Conservation (phyloP, 169 alveolate species). For the Plasmodium fragile region DNA sequence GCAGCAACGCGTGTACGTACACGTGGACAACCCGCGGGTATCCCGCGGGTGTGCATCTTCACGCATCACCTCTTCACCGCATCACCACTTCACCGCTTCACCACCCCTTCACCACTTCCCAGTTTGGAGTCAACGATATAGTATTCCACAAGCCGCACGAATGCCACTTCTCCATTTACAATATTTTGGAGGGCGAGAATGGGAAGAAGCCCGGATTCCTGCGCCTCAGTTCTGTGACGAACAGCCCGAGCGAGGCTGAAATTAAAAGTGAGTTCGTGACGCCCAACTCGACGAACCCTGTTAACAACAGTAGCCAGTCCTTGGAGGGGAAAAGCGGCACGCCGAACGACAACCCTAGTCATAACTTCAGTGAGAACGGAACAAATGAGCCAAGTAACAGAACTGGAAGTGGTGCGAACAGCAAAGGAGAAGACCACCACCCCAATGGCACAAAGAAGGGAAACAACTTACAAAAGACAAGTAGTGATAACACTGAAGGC, state of each 20-base stretch:
- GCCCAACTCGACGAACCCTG: not conserved
- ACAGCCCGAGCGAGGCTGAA: conserved; percentile 2
- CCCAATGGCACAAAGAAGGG: conserved; percentile 6
- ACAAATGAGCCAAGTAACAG: not conserved
- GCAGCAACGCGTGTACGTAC: not conserved
- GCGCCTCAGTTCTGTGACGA: conserved; percentile 59
- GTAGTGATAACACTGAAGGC: not conserved
- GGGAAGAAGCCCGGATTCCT: conserved; percentile 89
- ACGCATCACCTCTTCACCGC: not conserved
- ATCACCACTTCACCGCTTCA: conserved; percentile 62
- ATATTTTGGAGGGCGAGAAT: conserved; percentile 85
- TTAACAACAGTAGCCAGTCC: not conserved
- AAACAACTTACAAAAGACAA: not conserved
- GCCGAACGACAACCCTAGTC: not conserved
- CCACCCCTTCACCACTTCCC: conserved; percentile 66
- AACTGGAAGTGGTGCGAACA: not conserved
- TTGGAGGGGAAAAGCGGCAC: not conserved
- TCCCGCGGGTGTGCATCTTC: not conserved
- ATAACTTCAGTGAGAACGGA: not conserved
- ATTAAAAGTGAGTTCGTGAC: not conserved
- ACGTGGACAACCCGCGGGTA: not conserved
- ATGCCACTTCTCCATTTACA: conserved; percentile 78
- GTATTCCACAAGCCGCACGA: conserved; percentile 42
- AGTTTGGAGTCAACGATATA: conserved; percentile 64
- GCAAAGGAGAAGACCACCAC: conserved; percentile 24